phyloP scores from a whole-genome alignment of 371 early-diverging fungal species.

The Actinomucor elegans region DNA sequence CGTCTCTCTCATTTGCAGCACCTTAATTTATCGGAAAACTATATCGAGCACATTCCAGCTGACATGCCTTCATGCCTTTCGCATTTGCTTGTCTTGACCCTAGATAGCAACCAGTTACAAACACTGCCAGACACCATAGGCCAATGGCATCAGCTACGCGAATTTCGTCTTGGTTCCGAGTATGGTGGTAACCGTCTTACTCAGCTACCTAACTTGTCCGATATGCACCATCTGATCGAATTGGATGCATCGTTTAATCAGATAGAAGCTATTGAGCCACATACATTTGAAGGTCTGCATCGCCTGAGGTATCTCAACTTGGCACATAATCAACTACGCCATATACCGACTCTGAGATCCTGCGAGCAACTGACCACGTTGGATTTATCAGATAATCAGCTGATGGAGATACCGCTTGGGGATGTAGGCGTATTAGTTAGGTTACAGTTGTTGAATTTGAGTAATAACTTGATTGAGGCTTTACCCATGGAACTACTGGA shows the following conservation, averaged over 20 bases:
- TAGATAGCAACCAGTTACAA: constrained; percentile 52
- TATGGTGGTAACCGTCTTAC: constrained; percentile 57
- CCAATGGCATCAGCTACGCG: constrained; percentile 44
- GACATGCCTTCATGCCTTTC: constrained; percentile 42
- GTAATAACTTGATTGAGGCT: constrained; percentile 54
- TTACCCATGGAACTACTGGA: constrained; percentile 57
- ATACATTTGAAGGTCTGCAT: constrained; percentile 22
- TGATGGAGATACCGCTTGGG: constrained; percentile 49
- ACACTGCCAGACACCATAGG: constrained; percentile 43
- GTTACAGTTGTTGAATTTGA: constrained; percentile 43
- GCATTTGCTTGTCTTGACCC: constrained; percentile 35
- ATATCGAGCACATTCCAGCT: constrained; percentile 42
- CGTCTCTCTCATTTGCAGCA: constrained; percentile 47
- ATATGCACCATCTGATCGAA: constrained; percentile 44
- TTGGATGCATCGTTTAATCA: constrained; percentile 57
- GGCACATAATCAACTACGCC: constrained; percentile 49
- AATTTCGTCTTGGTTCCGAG: constrained; percentile 56
- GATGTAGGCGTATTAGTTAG: constrained; percentile 48
- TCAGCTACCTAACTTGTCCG: constrained; percentile 43
- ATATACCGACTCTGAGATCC: constrained; percentile 39
- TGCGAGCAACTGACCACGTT: constrained; percentile 27
- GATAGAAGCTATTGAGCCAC: constrained; percentile 35
- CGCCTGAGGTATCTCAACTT: constrained; percentile 36
- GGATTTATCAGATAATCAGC: constrained; percentile 46
- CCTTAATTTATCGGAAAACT: constrained; percentile 55